Evolutionary conservation across 2,329 filamentous ascomycete species (phyloP).

Genomic region (Penicillium sp.): DNA sequence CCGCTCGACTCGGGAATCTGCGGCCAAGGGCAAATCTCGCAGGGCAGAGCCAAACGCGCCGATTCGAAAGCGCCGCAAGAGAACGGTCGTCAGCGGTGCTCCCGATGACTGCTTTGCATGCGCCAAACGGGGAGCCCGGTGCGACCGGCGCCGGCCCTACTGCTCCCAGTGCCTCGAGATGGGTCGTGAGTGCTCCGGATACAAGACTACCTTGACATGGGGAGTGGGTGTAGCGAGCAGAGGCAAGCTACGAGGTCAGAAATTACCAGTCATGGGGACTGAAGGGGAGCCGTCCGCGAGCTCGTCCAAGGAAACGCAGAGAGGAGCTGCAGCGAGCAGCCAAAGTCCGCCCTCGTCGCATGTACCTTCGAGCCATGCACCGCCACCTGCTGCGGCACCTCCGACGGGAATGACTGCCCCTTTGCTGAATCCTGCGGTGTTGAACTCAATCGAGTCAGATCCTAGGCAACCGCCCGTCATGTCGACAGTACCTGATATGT

Average conservation of each 20-base stretch:
- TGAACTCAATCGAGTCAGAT: conserved; percentile 14
- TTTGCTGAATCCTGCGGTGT: conserved; percentile 3
- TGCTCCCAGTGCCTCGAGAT: conserved; percentile 92
- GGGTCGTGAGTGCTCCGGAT: conserved; percentile 90
- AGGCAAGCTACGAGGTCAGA: conserved; percentile 88
- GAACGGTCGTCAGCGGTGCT: conserved; percentile 84
- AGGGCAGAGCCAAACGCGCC: conserved; percentile 31
- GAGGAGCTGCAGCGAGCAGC: conserved; percentile 9
- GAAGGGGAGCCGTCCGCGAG: conserved; percentile 24
- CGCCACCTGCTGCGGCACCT: conserved; percentile 2
- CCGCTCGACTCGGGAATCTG: conserved; percentile 22
- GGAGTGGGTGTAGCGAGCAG: conserved; percentile 92
- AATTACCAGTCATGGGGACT: conserved; percentile 61
- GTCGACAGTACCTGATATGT: conserved; percentile 17
- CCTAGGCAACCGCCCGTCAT: conserved; percentile 4
- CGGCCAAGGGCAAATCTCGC: conserved; percentile 29
- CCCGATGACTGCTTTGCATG: conserved; percentile 96
- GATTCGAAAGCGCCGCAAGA: conserved; percentile 73
- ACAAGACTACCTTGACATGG: conserved; percentile 97
- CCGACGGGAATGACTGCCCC: conserved; percentile 6
- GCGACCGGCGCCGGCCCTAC: conserved; percentile 89
- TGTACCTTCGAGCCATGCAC: conserved; percentile 6
- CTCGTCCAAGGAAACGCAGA: conserved; percentile 15
- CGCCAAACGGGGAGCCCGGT: conserved; percentile 78
- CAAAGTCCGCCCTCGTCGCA: conserved; percentile 13